Base-by-base conservation (phyloP, 1,139 yeast genomes). In the Ogataea hybrid region DNA sequence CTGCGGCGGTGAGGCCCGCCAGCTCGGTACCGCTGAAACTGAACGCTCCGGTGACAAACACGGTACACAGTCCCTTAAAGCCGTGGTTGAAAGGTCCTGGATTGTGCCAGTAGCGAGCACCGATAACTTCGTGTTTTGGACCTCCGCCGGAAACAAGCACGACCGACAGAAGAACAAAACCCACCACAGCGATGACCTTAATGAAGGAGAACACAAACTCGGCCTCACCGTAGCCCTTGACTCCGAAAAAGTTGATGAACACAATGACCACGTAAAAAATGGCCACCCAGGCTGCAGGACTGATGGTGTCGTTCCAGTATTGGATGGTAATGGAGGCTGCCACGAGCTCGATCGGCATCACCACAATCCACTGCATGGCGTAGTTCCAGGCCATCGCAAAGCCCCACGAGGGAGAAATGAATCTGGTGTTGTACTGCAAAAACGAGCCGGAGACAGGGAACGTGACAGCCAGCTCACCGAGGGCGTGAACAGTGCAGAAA, bases 21-120 rank as follows among this genome's bases (percentile, higher is more conserved):
- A 82, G 69, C 63, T 84, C 92, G 40, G 82, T 75, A 50, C 89
- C 89, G 42, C 88, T 86, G 57, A 84, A 81, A 8, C 94, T 77
- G 62, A 85, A 87, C 2, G 95, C 92, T n/a, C 94, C 90, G 17
- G 80, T 75, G 39, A 87, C 85, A 56, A 87, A 82, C 59, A n/a
- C n/a, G n/a, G n/a, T n/a, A n/a, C n/a, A n/a, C n/a, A n/a, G n/a
- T n/a, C n/a, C n/a, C n/a, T 86, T 85, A 69, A 75, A 84, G 43
- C 65, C 74, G 74, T 57, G 65, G 50, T 64, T 69, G 65, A 69
- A 77, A 11, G 84, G 63, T 43, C 85, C 85, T 0, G 80, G 78
- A 35, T 69, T 51, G 51, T 65, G 71, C 82, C 83, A 79, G 62
- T 76, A 69, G 46, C 64, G 68, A 27, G 71, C 80, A 32, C 83